Evolutionary conservation across 176 grass and related monocot species (phyloP).

Genomic region (Elaeis guineensis): DNA sequence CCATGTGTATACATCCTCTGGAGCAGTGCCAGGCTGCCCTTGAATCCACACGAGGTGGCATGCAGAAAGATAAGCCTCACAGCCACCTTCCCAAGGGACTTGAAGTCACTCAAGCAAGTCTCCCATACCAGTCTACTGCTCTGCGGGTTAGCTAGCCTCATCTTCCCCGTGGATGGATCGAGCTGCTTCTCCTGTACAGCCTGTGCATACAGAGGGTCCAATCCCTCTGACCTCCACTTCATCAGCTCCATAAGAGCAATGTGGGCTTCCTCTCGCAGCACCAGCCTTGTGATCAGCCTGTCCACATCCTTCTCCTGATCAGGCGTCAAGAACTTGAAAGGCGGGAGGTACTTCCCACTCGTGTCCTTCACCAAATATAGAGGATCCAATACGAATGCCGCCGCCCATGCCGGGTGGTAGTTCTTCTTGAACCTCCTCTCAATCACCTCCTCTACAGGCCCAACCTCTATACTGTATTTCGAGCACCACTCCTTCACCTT

Average conservation of each 20-base stretch:
- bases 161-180: conserved; percentile 72
- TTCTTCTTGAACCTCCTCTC: conserved; percentile 74
- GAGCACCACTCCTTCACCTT: conserved; percentile 59
- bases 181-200: conserved; percentile 82
- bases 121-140: conserved; percentile 89
- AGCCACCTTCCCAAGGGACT: conserved; percentile 63
- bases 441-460: conserved; percentile 38
- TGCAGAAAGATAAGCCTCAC: conserved; percentile 89
- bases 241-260: conserved; percentile 85
- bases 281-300: conserved; percentile 64
- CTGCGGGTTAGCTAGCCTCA: conserved; percentile 78
- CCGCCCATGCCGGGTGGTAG: conserved; percentile 90
- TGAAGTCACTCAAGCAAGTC: conserved; percentile 80
- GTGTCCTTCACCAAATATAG: conserved; percentile 68
- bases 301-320: conserved; percentile 93
- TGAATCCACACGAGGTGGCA: conserved; percentile 50
- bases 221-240: conserved; percentile 88
- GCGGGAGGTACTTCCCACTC: conserved; percentile 72
- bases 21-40: conserved; percentile 31
- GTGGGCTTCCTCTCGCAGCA: conserved; percentile 76
- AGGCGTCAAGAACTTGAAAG: conserved; percentile 63
- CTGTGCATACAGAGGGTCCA: conserved; percentile 84
- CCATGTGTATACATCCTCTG: conserved; percentile 25
- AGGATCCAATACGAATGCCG: conserved; percentile 83
- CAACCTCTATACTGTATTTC: conserved; percentile 50